phyloP scores from a whole-genome alignment of 352 stramenopile species.

The Phytophthora constricta region DNA sequence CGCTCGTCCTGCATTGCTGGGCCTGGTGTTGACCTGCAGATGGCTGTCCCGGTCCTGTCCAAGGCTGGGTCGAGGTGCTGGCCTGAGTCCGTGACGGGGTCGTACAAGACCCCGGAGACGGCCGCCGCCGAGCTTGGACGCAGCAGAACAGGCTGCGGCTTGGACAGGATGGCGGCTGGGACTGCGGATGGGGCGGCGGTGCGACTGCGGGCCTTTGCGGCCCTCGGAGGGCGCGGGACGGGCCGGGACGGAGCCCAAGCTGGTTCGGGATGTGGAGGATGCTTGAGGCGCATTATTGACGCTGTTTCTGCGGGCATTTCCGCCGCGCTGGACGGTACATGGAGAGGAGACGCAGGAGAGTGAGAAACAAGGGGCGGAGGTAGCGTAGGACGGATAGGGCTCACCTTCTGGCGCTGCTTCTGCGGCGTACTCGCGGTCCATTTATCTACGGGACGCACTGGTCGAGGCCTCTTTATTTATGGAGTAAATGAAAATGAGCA shows the following conservation, averaged over 20 bases:
- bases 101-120: constrained; percentile 31
- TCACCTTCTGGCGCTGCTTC: constrained; percentile 81
- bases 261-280: constrained; percentile 9
- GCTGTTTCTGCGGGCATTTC: constrained; percentile 28
- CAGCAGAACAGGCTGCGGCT: constrained; percentile 51
- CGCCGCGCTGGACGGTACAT: constrained; percentile 31
- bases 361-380: neutral
- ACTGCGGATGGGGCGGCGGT: constrained; percentile 7
- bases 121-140: constrained; percentile 14
- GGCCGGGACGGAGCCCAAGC: constrained; percentile 10
- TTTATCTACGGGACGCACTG: constrained; percentile 19
- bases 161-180: constrained; percentile 42
- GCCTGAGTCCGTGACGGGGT: constrained; percentile 23
- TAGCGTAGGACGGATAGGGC: neutral
- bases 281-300: constrained; percentile 12
- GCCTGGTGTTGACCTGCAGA: constrained; percentile 28
- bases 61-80: neutral
- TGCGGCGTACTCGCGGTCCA: constrained; percentile 80
- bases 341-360: constrained; percentile 3
- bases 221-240: constrained; percentile 28
- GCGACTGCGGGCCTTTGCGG: constrained; percentile 40
- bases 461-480: too few species aligned
- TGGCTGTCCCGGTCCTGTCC: constrained; percentile 27
- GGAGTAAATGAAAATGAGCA: too few species aligned
- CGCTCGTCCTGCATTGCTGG: neutral